A percentile compares a stretch with the other conserved stretches of the same genome.
Evolutionary conservation across 2,329 filamentous ascomycete genomes (phyloP).

Genomic region (Cercospora zeina): DNA sequence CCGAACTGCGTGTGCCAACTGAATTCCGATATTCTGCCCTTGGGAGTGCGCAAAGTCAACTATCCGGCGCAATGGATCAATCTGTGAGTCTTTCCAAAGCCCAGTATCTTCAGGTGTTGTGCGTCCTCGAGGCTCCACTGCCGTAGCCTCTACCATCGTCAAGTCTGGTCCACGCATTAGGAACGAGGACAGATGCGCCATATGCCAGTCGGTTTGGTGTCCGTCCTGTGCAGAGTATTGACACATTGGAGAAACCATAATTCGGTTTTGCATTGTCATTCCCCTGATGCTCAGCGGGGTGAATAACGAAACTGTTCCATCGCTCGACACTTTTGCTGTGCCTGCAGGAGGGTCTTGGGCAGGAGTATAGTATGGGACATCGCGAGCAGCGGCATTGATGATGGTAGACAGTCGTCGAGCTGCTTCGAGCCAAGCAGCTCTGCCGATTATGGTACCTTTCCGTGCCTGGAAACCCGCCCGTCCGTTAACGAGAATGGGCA

Average conservation of each 20-base stretch:
- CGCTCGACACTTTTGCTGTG: not conserved
- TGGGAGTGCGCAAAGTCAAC: not conserved
- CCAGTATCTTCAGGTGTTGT: not conserved
- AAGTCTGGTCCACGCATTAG: not conserved
- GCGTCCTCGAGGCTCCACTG: not conserved
- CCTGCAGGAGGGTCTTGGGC: not conserved
- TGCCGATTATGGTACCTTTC: slow-evolving; percentile 39
- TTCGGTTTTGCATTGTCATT: slow-evolving; percentile 1
- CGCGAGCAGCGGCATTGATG: slow-evolving; percentile 1
- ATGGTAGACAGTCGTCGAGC: not conserved
- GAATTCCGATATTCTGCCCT: not conserved
- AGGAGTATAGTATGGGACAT: not conserved
- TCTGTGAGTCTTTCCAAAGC: not conserved
- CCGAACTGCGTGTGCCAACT: not conserved
- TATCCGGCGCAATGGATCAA: not conserved
- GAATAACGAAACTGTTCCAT: not conserved
- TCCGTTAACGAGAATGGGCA: not conserved
- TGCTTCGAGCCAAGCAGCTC: not conserved
- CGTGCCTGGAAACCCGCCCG: not conserved
- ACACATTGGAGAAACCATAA: not conserved
- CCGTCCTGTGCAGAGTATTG: not conserved
- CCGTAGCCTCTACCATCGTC: not conserved
- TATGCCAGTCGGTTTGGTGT: not conserved
- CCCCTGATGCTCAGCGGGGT: not conserved
- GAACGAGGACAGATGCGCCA: not conserved